Evolutionary conservation across 345 rosid species (phyloP).

Genomic region (Microcos paniculata): DNA sequence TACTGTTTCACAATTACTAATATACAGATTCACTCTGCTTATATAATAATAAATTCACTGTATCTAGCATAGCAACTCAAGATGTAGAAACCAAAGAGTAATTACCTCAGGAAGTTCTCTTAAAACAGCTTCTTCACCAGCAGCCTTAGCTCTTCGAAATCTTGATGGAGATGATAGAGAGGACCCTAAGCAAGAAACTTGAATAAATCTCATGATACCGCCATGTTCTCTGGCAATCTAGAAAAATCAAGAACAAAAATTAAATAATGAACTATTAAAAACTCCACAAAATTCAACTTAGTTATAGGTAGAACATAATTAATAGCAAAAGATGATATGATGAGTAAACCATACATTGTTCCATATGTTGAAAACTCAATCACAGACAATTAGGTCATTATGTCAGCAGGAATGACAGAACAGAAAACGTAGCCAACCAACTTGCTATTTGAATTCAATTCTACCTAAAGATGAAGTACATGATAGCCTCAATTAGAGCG

Average conservation of each 20-base stretch:
- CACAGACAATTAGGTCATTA: not conserved
- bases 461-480: not conserved
- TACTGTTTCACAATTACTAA: not conserved
- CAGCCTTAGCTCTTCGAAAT: constrained; percentile 80
- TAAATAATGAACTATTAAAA: constrained; percentile 3
- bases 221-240: constrained; percentile 98
- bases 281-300: not conserved
- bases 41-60: constrained; percentile 2
- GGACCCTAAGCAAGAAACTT: constrained; percentile 93
- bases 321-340: not conserved
- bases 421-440: not conserved
- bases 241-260: constrained; percentile 22
- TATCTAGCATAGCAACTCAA: not conserved
- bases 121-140: constrained; percentile 87
- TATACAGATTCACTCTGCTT: not conserved
- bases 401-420: not conserved
- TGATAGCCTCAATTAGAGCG: not conserved
- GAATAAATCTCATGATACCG: constrained; percentile 94
- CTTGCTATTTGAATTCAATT: not conserved
- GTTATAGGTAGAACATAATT: not conserved
- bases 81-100: not conserved
- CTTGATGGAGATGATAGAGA: constrained; percentile 81
- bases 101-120: constrained; percentile 80
- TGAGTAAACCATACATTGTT: not conserved
- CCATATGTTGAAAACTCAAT: not conserved